A percentile compares a stretch with the other conserved stretches of the same genome.
phyloP scores from a whole-genome alignment of 768 basidiomycete species.

The Leccinellum luteum region DNA sequence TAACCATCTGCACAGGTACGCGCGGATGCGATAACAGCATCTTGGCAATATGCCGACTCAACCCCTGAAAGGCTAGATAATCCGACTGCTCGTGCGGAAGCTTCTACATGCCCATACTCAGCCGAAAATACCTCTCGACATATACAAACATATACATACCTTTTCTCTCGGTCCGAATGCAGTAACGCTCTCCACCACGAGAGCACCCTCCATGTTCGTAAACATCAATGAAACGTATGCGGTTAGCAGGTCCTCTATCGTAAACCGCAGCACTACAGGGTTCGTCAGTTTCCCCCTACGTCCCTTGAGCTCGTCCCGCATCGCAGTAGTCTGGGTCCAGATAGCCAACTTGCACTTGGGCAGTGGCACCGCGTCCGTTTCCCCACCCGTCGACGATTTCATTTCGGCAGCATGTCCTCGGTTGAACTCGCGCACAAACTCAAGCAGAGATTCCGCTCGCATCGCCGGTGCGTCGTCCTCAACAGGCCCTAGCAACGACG shows the following conservation, averaged over 20 bases:
- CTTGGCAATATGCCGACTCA: constrained; percentile 65
- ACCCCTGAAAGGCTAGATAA: constrained; percentile 57
- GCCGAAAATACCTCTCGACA: background rate
- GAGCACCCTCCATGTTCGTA: constrained; percentile 31
- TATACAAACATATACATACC: constrained; percentile 33
- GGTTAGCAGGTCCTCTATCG: constrained; percentile 61
- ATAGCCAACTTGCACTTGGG: constrained; percentile 47
- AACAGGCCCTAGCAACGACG: constrained; percentile 42
- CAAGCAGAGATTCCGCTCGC: constrained; percentile 43
- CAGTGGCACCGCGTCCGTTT: background rate
- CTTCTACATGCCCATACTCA: constrained; percentile 41
- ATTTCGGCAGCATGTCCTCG: constrained; percentile 16
- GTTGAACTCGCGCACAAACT: constrained; percentile 63
- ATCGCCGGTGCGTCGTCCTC: constrained; percentile 40
- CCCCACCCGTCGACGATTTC: background rate
- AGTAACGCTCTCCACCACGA: constrained; percentile 61
- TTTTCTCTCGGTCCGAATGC: constrained; percentile 73
- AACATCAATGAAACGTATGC: constrained; percentile 58
- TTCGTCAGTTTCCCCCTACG: constrained; percentile 14
- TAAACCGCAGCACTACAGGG: constrained; percentile 51
- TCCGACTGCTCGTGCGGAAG: constrained; percentile 67
- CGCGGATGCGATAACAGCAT: constrained; percentile 55
- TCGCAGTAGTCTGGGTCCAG: constrained; percentile 41
- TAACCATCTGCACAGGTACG: constrained; percentile 50
- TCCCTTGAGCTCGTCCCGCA: constrained; percentile 11